phyloP scores from a whole-genome alignment of 2,329 filamentous ascomycete genomes.

The Ambrosiella beaveri region DNA sequence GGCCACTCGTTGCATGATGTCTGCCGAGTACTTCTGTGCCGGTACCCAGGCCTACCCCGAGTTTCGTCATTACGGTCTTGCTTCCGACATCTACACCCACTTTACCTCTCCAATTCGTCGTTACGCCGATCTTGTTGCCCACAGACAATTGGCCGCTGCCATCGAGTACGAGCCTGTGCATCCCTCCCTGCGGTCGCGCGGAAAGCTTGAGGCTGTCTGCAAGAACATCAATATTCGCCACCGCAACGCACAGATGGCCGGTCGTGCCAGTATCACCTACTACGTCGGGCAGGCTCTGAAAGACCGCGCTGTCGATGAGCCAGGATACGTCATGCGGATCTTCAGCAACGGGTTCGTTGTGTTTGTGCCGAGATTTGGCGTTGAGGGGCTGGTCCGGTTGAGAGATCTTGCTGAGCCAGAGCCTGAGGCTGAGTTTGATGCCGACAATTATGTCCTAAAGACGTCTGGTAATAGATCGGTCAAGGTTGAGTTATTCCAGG shows the following conservation, averaged over 20 bases:
- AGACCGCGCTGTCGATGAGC: constrained; percentile 41
- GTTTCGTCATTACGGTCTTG: constrained; percentile 92
- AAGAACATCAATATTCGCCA: constrained; percentile 97
- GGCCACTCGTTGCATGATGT: constrained; percentile 98
- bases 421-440: constrained; percentile 68
- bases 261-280: constrained; percentile 86
- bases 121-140: constrained; percentile 90
- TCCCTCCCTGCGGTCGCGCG: constrained; percentile 60
- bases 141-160: constrained; percentile 84
- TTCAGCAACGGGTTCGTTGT: constrained; percentile 97
- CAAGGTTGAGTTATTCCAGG: constrained; percentile 73
- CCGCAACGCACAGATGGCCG: constrained; percentile 90
- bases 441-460: constrained; percentile 64
- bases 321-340: constrained; percentile 90
- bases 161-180: constrained; percentile 87
- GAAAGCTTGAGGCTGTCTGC: constrained; percentile 81
- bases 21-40: constrained; percentile 93
- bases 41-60: constrained; percentile 85
- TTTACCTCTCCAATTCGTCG: constrained; percentile 95
- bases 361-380: constrained; percentile 86
- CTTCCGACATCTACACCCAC: constrained; percentile 94
- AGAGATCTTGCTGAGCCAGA: constrained; percentile 58
- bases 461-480: constrained; percentile 37
- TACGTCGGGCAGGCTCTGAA: constrained; percentile 95
- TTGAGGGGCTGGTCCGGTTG: constrained; percentile 78